These are phyloP conservation scores for Nepenthes mirabilis DNA, from an alignment of 148 eudicot species.

Conservation along the genomic window DNA sequence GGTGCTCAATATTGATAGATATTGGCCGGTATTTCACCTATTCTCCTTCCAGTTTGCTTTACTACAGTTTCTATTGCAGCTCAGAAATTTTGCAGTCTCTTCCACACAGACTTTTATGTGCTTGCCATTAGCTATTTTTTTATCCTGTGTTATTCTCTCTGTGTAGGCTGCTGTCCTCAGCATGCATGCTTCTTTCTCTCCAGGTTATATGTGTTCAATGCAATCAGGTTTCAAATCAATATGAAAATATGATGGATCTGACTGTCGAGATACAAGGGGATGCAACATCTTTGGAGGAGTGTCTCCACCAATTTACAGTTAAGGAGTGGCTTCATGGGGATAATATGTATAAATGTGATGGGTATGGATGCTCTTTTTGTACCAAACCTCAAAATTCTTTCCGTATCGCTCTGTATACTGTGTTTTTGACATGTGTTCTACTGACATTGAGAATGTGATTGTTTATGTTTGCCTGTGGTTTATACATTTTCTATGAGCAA, in stretches of 20 bases:
- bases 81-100: no score
- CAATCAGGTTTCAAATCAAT: slow-evolving; percentile 67
- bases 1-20: no score
- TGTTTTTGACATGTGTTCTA: no score
- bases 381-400: no score
- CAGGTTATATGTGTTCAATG: slow-evolving; percentile 75
- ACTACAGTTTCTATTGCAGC: not conserved
- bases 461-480: no score
- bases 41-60: no score
- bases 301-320: slow-evolving; percentile 75
- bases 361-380: slow-evolving; percentile 32
- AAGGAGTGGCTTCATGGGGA: slow-evolving; percentile 87
- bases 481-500: no score
- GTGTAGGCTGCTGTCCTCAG: no score
- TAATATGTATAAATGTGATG: slow-evolving; percentile 87
- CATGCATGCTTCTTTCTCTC: slow-evolving; percentile 1
- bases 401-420: no score
- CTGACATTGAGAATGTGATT: no score
- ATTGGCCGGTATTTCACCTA: no score
- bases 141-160: not conserved
- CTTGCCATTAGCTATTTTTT: not conserved
- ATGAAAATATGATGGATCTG: slow-evolving; percentile 92
- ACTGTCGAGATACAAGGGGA: slow-evolving; percentile 87
- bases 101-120: no score
- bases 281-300: slow-evolving; percentile 74